Evolutionary conservation across 306 rosid genomes (phyloP), one percentile per base, ranked within the genome.

Genomic region (Neltuma alba): DNA sequence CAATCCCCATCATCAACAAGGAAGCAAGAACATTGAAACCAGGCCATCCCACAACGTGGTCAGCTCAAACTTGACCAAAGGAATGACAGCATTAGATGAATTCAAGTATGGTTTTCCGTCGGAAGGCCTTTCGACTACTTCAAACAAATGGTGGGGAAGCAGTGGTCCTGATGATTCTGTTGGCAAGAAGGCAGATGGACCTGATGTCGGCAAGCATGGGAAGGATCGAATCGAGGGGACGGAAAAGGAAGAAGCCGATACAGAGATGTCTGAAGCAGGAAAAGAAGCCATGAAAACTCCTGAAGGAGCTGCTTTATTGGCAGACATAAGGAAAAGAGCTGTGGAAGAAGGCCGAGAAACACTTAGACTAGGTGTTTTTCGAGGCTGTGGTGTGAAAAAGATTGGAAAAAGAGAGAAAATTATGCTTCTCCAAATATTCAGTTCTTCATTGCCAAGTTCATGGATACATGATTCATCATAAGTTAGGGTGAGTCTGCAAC

Each of bases 71-170:
- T 72, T 85, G 81, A 64, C 85, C 28, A 89, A 90, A 84, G 93
- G 88, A 76, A 66, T 83, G 50, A 23, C 85, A 45, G 74, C 86
- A 60, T 58, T 80, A 73, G 94, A 92, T 60, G 97, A 94, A 75
- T 94, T 92, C 70, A 94, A 92, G 72, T 68, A 67, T 31, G 98
- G 98, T 57, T 94, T 90, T 78, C 97, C 98, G 31, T 88, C 92
- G 8, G 79, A 83, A 63, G 92, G 96, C 78, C 83, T 94, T 67
- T 91, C 92, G 42, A 76, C 88, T 33, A 65, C 77, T 23, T 92
- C 97, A 66, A 86, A 88, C 65, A 92, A 85, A 87, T 94, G 98
- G 98, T 92, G 98, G 98, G 97, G 96, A 80, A 78, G 91, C 82
- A 78, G 69, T 61, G 44, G 61, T 71, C 77, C 66, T 31, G 84